phyloP scores from a whole-genome alignment of 768 basidiomycete species.

The Lentinula detonsa region DNA sequence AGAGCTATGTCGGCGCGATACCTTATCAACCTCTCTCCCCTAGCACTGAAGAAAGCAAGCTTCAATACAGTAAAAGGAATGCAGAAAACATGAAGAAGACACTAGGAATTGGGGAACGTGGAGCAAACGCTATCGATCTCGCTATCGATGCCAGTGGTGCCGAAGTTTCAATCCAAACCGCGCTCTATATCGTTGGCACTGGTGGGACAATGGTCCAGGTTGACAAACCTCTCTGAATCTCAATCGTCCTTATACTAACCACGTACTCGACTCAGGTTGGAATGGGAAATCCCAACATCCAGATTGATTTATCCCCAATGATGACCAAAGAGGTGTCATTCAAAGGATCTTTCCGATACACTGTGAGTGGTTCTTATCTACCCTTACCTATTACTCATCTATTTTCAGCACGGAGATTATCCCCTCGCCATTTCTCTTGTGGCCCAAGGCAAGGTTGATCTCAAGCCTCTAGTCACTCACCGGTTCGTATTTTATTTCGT shows the following conservation, averaged over 20 bases:
- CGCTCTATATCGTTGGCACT: conserved; percentile 63
- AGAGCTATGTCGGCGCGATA: conserved; percentile 78
- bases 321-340: conserved; percentile 75
- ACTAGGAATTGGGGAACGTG: conserved; percentile 67
- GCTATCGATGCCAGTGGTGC: conserved; percentile 92
- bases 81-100: conserved; percentile 58
- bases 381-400: not conserved
- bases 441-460: conserved; percentile 73
- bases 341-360: conserved; percentile 92
- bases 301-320: conserved; percentile 63
- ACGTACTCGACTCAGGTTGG: conserved; percentile 54
- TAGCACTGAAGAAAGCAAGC: conserved; percentile 58
- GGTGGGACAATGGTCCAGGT: conserved; percentile 76
- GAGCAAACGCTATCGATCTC: conserved; percentile 69
- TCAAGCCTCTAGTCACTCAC: conserved; percentile 88
- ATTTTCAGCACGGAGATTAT: conserved; percentile 71
- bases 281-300: conserved; percentile 75
- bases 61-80: conserved; percentile 69
- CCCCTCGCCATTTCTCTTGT: conserved; percentile 80
- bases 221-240: conserved; percentile 4
- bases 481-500: conserved; percentile 37
- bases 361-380: conserved; percentile 30
- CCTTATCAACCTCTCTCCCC: conserved; percentile 55
- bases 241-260: not conserved
- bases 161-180: conserved; percentile 88